Evolutionary conservation across 2,329 filamentous ascomycete genomes (phyloP).

Genomic region (Colletotrichum sp.): DNA sequence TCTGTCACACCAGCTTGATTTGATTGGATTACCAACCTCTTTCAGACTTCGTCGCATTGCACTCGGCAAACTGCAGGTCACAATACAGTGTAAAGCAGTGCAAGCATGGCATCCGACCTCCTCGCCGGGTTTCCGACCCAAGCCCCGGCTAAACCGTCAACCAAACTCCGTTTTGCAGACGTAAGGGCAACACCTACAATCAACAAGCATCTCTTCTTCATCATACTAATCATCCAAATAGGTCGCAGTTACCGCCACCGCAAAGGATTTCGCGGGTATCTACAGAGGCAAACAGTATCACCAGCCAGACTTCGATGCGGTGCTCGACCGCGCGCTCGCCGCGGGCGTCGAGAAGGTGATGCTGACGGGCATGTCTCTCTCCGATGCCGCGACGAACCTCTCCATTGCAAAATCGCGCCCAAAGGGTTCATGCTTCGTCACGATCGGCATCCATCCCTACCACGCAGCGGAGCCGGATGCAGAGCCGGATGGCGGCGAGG

Average conservation of each 20-base stretch:
- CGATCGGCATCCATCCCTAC: conserved; percentile 56
- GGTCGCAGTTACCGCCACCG: conserved; percentile 43
- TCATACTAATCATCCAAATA: background rate
- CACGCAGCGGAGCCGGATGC: conserved; percentile 49
- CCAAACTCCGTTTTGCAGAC: conserved; percentile 14
- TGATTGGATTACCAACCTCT: background rate
- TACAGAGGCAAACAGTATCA: conserved; percentile 56
- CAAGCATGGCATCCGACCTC: conserved; percentile 2
- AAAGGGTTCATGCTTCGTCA: conserved; percentile 41
- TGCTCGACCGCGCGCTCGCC: conserved; percentile 44
- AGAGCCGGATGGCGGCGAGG: conserved; percentile 24
- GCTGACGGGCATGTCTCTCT: conserved; percentile 42
- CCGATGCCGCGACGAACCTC: conserved; percentile 32
- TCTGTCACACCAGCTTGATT: background rate
- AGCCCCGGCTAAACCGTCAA: background rate
- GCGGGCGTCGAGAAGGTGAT: conserved; percentile 47
- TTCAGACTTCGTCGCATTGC: background rate
- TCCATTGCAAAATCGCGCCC: conserved; percentile 32
- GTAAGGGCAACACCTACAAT: background rate
- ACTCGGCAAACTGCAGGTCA: background rate
- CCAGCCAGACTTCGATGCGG: conserved; percentile 45
- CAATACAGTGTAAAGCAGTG: background rate
- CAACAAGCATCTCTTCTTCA: background rate
- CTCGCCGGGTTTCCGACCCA: conserved; percentile 6
- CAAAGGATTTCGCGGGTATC: conserved; percentile 52